Base-by-base conservation (phyloP, 768 basidiomycete genomes). In the Trametopsis cervina region DNA sequence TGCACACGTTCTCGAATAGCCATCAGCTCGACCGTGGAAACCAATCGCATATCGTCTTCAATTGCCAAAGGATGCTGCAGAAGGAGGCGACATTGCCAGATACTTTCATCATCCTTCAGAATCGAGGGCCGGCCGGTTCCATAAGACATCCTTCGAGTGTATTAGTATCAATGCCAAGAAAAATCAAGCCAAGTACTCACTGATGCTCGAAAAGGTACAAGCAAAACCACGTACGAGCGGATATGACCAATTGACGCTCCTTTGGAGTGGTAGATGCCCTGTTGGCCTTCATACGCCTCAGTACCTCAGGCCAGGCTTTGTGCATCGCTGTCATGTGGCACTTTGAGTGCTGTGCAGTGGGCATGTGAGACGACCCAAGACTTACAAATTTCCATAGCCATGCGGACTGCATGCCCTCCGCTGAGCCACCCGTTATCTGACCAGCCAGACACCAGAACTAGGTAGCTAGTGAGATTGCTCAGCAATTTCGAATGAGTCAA, bases 351-450 rank as follows among this genome's bases (percentile, higher is more conserved):
- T 10, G 10, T 15, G 25, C 24, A 17, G 9, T 33, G 20, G 15
- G 17, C 10, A 21, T 10, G 20, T 12, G 24, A 15, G 20, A 42
- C 7, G 11, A 27, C 29, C 15, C 15, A 33, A 21, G 1, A 65
- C 81, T 63, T 60, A 89, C 89, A 91, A 44, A 94, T 71, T 61
- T 97, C 94, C 74, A 96, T 82, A 35, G 90, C 93, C 89, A 97
- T 93, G 43, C 93, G 78, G 7, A 96, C 91, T n/a, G 94, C 94
- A 66, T 96, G 94, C 9, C 89, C 92, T 9, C 90, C 89, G 55
- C 86, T 91, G 27, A 96, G 64, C 92, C 92, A 94, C n/a, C 90
- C 90, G 57, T 90, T 90, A 56, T 94, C 90, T 15, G 89, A 92
- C 86, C 91, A 97, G 4, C 92, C 91, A 27, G 93, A 87, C 17